Evolutionary conservation across 441 rosid species (phyloP).

Genomic region (Bocquillonia castaneifolia): DNA sequence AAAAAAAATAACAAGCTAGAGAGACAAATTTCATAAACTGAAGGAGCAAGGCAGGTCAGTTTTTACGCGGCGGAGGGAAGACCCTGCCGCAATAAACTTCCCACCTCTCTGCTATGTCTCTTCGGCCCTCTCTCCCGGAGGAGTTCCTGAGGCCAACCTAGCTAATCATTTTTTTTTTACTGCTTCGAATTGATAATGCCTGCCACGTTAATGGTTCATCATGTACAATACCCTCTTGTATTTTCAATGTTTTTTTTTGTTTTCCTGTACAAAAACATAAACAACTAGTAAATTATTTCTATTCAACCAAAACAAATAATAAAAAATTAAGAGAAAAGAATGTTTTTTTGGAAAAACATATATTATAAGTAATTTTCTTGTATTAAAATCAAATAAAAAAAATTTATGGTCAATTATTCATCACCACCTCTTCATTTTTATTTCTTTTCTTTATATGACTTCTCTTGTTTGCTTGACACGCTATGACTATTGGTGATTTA

Average conservation of each 20-base stretch:
- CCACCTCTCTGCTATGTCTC: slow-evolving; percentile 19
- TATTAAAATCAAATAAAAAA: not conserved
- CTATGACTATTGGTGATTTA: slow-evolving; percentile 35
- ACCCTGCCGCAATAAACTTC: slow-evolving; percentile 29
- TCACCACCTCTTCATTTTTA: slow-evolving; percentile 3
- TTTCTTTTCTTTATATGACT: slow-evolving; percentile 16
- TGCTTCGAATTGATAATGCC: slow-evolving; percentile 11
- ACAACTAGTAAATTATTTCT: not conserved
- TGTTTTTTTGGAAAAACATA: not conserved
- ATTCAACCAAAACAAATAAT: not conserved
- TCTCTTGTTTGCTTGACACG: slow-evolving; percentile 22
- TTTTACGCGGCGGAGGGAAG: not conserved
- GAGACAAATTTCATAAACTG: too few relatives aligned
- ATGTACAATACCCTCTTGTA: not conserved
- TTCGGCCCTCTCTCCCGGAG: slow-evolving; percentile 49
- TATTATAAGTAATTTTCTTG: not conserved
- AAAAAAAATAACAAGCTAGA: too few relatives aligned
- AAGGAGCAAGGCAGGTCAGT: slow-evolving; percentile 4
- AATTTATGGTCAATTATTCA: not conserved
- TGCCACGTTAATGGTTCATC: slow-evolving; percentile 21
- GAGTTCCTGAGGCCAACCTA: slow-evolving; percentile 33
- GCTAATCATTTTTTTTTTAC: slow-evolving; percentile 12
- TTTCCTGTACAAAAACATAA: slow-evolving; percentile 1
- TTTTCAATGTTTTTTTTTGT: slow-evolving; percentile 24
- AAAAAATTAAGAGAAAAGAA: not conserved